Percentiles rank a stretch among this genome's conserved stretches.
phyloP scores from a whole-genome alignment of 805 yeast genomes.

The Blastobotrys peoriensis region DNA sequence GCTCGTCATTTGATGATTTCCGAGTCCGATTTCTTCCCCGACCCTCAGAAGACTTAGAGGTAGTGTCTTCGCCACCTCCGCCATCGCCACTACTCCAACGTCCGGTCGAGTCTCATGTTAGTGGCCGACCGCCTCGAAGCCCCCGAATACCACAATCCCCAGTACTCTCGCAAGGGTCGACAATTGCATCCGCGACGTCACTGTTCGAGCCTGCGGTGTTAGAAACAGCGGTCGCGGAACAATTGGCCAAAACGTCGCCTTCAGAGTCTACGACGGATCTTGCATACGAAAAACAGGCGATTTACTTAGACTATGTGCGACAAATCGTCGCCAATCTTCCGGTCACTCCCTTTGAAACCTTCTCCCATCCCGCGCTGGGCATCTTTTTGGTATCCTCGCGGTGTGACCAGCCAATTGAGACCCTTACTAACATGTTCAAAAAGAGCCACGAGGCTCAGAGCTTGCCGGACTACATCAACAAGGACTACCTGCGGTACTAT shows the following conservation, averaged over 20 bases:
- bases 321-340: slow-evolving; percentile 53
- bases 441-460: slow-evolving; percentile 32
- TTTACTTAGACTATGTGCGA: slow-evolving; percentile 54
- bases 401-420: slow-evolving; percentile 54
- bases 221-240: slow-evolving; percentile 22
- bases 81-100: not conserved
- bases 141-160: slow-evolving; percentile 8
- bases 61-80: not conserved
- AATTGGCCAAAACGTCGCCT: slow-evolving; percentile 3
- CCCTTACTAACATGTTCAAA: slow-evolving; percentile 47
- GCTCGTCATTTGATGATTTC: slow-evolving; percentile 46
- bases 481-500: slow-evolving; percentile 52
- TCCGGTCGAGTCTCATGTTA: slow-evolving; percentile 1
- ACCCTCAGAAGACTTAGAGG: slow-evolving; percentile 21
- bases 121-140: not conserved
- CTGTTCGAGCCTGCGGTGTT: slow-evolving; percentile 35
- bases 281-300: slow-evolving; percentile 8
- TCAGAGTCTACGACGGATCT: slow-evolving; percentile 6
- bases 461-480: slow-evolving; percentile 60
- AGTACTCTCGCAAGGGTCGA: slow-evolving; percentile 17
- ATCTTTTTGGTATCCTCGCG: slow-evolving; percentile 56
- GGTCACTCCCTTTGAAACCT: slow-evolving; percentile 73
- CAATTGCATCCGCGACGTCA: slow-evolving; percentile 24
- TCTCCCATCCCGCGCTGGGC: slow-evolving; percentile 80
- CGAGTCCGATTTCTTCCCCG: slow-evolving; percentile 46